Evolutionary conservation across 768 basidiomycete genomes (phyloP).

Genomic region (Dentipellis fragilis): DNA sequence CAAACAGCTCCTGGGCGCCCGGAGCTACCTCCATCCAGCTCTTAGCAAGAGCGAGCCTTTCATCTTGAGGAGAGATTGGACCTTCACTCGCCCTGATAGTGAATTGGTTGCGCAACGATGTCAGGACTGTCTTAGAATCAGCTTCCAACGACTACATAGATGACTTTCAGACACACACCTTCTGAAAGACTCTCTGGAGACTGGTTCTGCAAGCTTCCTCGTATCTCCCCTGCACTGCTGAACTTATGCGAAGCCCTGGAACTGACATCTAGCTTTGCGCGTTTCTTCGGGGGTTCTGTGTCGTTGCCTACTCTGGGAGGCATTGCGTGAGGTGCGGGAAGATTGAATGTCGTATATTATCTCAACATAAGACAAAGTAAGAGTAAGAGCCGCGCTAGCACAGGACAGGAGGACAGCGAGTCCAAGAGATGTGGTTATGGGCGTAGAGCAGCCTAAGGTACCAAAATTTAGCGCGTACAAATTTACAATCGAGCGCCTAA

Average conservation of each 20-base stretch:
- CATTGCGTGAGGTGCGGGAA: too few relatives aligned
- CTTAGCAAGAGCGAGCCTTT: conserved; percentile 46
- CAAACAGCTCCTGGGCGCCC: conserved; percentile 51
- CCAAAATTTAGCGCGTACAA: too few relatives aligned
- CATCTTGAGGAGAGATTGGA: conserved; percentile 42
- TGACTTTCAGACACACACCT: conserved; percentile 8
- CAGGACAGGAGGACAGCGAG: too few relatives aligned
- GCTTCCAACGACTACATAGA: not conserved
- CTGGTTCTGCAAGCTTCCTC: conserved; percentile 1
- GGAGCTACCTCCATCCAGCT: conserved; percentile 52
- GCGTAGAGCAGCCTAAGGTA: too few relatives aligned
- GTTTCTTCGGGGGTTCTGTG: conserved; percentile 2
- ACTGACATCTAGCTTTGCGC: not conserved
- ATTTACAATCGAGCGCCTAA: too few relatives aligned
- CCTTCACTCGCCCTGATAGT: conserved; percentile 40
- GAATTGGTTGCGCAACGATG: conserved; percentile 53
- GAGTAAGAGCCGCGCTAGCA: too few relatives aligned
- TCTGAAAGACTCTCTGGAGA: conserved; percentile 1
- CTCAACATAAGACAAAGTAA: too few relatives aligned
- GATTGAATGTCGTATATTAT: not conserved
- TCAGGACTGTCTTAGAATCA: conserved; percentile 26
- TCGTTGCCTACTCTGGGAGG: not conserved
- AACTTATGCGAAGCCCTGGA: not conserved
- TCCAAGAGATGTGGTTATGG: too few relatives aligned
- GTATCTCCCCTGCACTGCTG: not conserved